Conservation (phyloP, 2,329 filamentous ascomycete genomes). For the Periconia digitata region DNA sequence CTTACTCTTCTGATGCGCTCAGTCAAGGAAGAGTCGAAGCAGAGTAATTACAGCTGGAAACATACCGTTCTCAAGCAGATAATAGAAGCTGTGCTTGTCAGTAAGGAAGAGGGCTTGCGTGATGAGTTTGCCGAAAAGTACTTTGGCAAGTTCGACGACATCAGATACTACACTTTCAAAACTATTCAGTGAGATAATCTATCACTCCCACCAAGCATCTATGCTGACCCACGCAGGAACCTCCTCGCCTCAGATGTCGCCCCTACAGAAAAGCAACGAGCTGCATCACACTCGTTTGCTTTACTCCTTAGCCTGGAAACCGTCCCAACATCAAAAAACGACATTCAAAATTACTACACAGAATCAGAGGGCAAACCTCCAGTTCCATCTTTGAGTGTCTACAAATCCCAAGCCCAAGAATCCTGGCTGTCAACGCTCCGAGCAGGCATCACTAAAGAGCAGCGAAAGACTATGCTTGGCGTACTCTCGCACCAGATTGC, state of each 20-base stretch:
- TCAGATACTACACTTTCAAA: slow-evolving; percentile 80
- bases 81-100: slow-evolving; percentile 62
- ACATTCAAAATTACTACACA: slow-evolving; percentile 70
- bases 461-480: slow-evolving; percentile 77
- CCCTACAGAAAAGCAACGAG: slow-evolving; percentile 20
- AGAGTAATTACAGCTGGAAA: slow-evolving; percentile 66
- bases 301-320: slow-evolving; percentile 69
- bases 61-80: slow-evolving; percentile 66
- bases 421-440: slow-evolving; percentile 82
- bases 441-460: slow-evolving; percentile 65
- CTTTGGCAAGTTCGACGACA: slow-evolving; percentile 77
- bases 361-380: slow-evolving; percentile 65
- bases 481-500: slow-evolving; percentile 77
- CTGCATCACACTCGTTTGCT: slow-evolving; percentile 57
- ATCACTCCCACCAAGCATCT: not conserved
- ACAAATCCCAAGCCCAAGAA: slow-evolving; percentile 80
- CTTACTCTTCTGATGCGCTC: slow-evolving; percentile 81
- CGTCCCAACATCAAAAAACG: slow-evolving; percentile 66
- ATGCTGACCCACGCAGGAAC: slow-evolving; percentile 10
- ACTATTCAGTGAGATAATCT: slow-evolving; percentile 64
- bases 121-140: slow-evolving; percentile 77
- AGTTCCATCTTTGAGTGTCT: slow-evolving; percentile 62
- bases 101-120: slow-evolving; percentile 61
- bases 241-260: slow-evolving; percentile 35
- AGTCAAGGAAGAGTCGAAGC: slow-evolving; percentile 69